phyloP scores from a whole-genome alignment of 805 yeast genomes.

The Kodamaea fukazawae region DNA sequence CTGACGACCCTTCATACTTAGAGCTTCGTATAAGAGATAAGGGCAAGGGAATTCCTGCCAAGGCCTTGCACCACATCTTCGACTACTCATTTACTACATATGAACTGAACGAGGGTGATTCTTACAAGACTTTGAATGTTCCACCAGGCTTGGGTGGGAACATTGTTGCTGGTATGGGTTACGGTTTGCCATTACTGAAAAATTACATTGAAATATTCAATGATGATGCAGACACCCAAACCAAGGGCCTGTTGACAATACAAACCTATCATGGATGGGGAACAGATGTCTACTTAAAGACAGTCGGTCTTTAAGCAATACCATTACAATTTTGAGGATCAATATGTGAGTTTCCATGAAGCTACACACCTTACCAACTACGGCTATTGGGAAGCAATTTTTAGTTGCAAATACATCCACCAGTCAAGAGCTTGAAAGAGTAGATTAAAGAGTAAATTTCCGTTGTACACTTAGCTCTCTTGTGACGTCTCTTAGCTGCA shows the following conservation, averaged over 20 bases:
- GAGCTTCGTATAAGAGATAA: constrained; percentile 78
- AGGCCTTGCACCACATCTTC: constrained; percentile 63
- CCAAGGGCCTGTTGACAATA: constrained; percentile 41
- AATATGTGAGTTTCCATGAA: too few species aligned
- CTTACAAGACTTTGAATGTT: constrained; percentile 59
- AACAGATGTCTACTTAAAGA: constrained; percentile 43
- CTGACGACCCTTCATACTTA: constrained; percentile 40
- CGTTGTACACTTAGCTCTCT: too few species aligned
- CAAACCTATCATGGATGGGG: constrained; percentile 47
- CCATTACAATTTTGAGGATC: too few species aligned
- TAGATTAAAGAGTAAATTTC: too few species aligned
- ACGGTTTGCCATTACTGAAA: constrained; percentile 82
- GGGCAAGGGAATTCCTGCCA: constrained; percentile 85
- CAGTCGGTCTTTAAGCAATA: constrained; percentile 26
- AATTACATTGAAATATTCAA: constrained; percentile 43
- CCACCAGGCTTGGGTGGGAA: constrained; percentile 72
- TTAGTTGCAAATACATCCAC: too few species aligned
- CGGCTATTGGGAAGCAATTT: too few species aligned
- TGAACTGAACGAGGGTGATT: constrained; percentile 55
- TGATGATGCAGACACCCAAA: constrained; percentile 13
- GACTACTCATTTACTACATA: constrained; percentile 86
- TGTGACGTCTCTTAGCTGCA: too few species aligned
- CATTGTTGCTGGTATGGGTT: constrained; percentile 91
- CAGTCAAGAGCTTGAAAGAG: too few species aligned
- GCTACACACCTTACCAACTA: too few species aligned